Evolutionary conservation across 1,284 basidiomycete genomes (phyloP), one percentile per base, ranked within the genome.

Genomic region (Ustilago esculenta): DNA sequence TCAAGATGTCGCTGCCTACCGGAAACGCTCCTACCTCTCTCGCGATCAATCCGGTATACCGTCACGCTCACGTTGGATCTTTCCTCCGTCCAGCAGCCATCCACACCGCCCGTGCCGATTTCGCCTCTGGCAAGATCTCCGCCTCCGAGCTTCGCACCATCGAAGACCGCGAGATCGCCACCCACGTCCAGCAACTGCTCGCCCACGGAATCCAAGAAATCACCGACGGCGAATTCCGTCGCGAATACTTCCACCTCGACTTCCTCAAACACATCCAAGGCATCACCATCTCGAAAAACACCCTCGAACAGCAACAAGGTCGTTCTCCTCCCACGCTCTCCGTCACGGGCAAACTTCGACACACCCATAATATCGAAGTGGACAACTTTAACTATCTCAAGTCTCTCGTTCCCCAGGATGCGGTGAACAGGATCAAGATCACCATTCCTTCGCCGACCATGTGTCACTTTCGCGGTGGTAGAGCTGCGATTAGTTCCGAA

Each of bases 381-480:
- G 77, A 75, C 40, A 82, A 83, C 59, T 83, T 82, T 41, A 49
- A 68, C 33, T 83, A 73, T 67, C 70, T 82, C 48, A 71, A 76
- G 40, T 69, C 63, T 27, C 49, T 80, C 10, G 76, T 83, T 4
- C 73, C 80, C 3, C 43, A 71, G 18, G 64, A 69, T 5, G 63
- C 76, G 44, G 69, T 74, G 34, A 63, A 70, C 54, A 63, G 86
- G 73, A 86, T 90, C 80, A 92, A 92, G 81, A 81, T 92, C 61
- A 91, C 89, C 9, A 86, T 91, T 81, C 89, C 87, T 69, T 87
- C 88, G 0, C 90, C 90, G 4, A 77, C 75, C 24, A 77, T 74
- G 71, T 61, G 69, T 18, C 73, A 76, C 40, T 73, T 77, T 35
- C 49, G 75, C 3, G 75, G 75, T 32, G 75, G 75, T 5, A n/a